A percentile compares a stretch with the other conserved stretches of the same genome.
These are phyloP conservation scores for Codiaeum variegatum DNA, from an alignment of 441 rosid genomes.

Conservation along the genomic window DNA sequence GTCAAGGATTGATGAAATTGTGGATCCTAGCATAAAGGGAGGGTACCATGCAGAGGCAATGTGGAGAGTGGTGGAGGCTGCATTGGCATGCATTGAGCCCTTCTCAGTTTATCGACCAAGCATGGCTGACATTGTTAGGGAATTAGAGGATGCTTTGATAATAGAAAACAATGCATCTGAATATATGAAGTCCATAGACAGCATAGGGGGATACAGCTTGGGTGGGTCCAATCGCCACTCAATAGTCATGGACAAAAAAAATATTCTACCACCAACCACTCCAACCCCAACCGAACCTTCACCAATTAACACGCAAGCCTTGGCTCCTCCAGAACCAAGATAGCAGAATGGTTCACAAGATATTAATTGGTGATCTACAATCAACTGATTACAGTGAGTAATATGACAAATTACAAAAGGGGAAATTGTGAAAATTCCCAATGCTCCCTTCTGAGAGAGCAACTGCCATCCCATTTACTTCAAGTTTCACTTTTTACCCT, in stretches of 20 bases:
- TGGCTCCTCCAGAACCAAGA: slow-evolving; percentile 63
- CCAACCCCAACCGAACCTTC: slow-evolving; percentile 45
- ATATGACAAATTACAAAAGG: slow-evolving; percentile 3
- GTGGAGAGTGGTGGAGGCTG: slow-evolving; percentile 82
- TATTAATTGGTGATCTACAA: slow-evolving; percentile 15
- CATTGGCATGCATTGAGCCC: slow-evolving; percentile 63
- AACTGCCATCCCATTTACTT: slow-evolving; percentile 3
- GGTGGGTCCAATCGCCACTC: slow-evolving; percentile 68
- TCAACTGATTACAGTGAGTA: slow-evolving; percentile 11
- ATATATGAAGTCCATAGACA: slow-evolving; percentile 74
- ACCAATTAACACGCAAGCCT: slow-evolving; percentile 36
- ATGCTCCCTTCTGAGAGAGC: slow-evolving; percentile 4
- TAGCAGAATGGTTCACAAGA: slow-evolving; percentile 27
- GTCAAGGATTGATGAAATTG: slow-evolving; percentile 69
- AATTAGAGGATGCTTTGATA: slow-evolving; percentile 70
- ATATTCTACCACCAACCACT: slow-evolving; percentile 31
- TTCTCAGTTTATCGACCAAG: slow-evolving; percentile 57
- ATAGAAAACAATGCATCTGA: slow-evolving; percentile 85
- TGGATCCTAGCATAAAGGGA: slow-evolving; percentile 64
- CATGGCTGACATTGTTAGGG: slow-evolving; percentile 63
- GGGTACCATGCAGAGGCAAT: slow-evolving; percentile 72
- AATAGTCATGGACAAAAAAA: slow-evolving; percentile 43
- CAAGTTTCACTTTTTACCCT: background rate
- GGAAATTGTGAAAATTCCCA: slow-evolving; percentile 13
- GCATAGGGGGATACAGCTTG: slow-evolving; percentile 57